Conservation (phyloP, 345 rosid genomes). For the Gynandropsis gynandra region DNA sequence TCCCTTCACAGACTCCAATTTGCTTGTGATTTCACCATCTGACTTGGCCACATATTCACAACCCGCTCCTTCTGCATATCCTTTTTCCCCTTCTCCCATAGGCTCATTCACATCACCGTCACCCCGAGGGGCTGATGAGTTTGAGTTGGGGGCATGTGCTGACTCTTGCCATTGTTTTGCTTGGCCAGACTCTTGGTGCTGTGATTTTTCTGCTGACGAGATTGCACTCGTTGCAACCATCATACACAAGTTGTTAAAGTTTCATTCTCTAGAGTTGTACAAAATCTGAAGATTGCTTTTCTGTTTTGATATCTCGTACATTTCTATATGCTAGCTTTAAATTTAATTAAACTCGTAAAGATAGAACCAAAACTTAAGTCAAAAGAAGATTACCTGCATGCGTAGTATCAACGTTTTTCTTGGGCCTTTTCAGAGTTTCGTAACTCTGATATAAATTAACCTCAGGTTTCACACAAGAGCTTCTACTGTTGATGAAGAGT, state of each 20-base stretch:
- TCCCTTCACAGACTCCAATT: constrained; percentile 41
- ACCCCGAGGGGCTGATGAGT: constrained; percentile 31
- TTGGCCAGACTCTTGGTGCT: constrained; percentile 35
- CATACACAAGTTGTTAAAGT: constrained; percentile 2
- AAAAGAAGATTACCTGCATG: constrained; percentile 43
- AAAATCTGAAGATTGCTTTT: too few species aligned
- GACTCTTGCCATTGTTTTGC: constrained; percentile 38
- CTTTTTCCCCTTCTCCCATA: constrained; percentile 15
- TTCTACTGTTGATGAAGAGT: constrained; percentile 25
- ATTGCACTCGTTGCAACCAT: too few species aligned
- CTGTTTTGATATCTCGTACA: too few species aligned
- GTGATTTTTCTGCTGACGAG: constrained; percentile 46
- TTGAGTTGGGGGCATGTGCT: constrained; percentile 28
- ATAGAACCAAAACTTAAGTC: neutral
- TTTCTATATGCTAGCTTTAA: too few species aligned
- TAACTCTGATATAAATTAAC: constrained; percentile 62
- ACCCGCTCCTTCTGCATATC: constrained; percentile 9
- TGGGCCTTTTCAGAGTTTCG: constrained; percentile 72
- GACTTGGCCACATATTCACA: constrained; percentile 31
- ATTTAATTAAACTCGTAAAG: neutral
- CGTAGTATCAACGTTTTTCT: constrained; percentile 48
- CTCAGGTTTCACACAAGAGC: constrained; percentile 48
- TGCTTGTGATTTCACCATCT: constrained; percentile 40
- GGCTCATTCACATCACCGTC: constrained; percentile 23
- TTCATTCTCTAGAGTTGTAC: constrained; percentile 8